Evolutionary conservation across 345 rosid genomes (phyloP), one percentile per base, ranked within the genome.

Genomic region (Noccaea caerulescens): DNA sequence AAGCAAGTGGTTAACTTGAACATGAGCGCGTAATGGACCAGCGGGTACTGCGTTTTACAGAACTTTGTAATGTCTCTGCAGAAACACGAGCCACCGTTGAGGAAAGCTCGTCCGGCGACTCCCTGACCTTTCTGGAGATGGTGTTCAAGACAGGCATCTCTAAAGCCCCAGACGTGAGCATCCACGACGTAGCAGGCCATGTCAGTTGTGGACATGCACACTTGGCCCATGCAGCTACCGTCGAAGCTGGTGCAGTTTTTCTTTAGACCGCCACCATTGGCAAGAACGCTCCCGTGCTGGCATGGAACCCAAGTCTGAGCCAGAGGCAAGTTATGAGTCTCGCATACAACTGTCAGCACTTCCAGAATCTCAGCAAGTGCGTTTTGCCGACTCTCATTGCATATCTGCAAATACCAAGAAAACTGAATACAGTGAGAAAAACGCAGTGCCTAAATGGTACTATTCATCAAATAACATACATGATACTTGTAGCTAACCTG

Each of bases 281-380:
- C 87, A 32, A 93, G 81, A 77, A 87, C 90, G 54, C 84, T 87
- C 11, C 96, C 87, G 55, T 90, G 97, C 87, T 81, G 83, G 80
- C 98, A 93, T 10, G 98, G 96, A 59, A 93, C 87, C 98, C 98
- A 93, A 49, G 98, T 93, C 83, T 93, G 98, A 77, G 98, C 98
- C 82, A 93, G 73, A 66, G 97, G 97, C 57, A 93, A 77, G 69
- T 90, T 90, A 76, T 88, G 84, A 27, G 92, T 85, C 80, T 93
- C 98, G 33, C 98, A 90, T 11, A 84, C 86, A 63, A 82, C 86
- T n/a, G 97, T 84, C 75, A 90, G 73, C 72, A 93, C 88, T 90
- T 93, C 98, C 56, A 90, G 79, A 79, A 93, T 93, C 73, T 90
- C 97, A 20, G 90, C 87, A 71, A 93, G 82, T 1, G 97, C 98